Conservation (phyloP, 2,329 filamentous ascomycete species). For the Hypoxylon sp. region DNA sequence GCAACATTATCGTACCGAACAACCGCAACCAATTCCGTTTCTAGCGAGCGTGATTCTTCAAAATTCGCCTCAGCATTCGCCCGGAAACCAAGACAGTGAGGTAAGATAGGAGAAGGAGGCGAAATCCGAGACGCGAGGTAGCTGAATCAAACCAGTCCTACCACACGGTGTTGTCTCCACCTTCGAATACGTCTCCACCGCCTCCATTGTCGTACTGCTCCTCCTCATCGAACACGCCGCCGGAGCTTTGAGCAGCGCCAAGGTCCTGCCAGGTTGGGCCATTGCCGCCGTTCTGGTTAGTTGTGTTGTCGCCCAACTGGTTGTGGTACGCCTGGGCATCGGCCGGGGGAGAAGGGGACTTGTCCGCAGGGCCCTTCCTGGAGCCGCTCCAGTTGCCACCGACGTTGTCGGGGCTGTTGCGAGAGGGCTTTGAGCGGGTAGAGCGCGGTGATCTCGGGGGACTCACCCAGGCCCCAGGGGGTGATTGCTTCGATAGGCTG, state of each 20-base stretch:
- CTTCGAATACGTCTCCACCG: not conserved
- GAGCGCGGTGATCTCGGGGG: conserved; percentile 14
- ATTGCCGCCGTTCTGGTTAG: conserved; percentile 1
- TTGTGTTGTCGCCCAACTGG: too few species aligned
- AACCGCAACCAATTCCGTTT: not conserved
- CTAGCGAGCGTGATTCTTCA: not conserved
- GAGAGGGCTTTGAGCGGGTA: conserved; percentile 3
- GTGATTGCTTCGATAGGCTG: not conserved
- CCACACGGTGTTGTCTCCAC: conserved; percentile 1
- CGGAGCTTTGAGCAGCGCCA: conserved; percentile 47
- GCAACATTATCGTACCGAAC: not conserved
- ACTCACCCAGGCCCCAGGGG: conserved; percentile 34
- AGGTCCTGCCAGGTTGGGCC: conserved; percentile 39
- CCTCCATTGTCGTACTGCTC: conserved; percentile 7
- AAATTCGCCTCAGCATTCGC: not conserved
- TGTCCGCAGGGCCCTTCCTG: conserved; percentile 4
- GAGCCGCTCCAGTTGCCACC: conserved; percentile 17
- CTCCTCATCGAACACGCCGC: conserved; percentile 48
- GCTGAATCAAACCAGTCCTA: conserved; percentile 24
- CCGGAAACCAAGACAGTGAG: not conserved
- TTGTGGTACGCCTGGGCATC: not conserved
- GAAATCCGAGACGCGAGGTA: not conserved
- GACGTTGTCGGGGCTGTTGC: conserved; percentile 32
- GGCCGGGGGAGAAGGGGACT: conserved; percentile 1
- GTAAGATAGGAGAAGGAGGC: not conserved